Evolutionary conservation across 164 flowering plant genomes (phyloP), one percentile per base, ranked within the genome.

Genomic region (Platanus orientalis): DNA sequence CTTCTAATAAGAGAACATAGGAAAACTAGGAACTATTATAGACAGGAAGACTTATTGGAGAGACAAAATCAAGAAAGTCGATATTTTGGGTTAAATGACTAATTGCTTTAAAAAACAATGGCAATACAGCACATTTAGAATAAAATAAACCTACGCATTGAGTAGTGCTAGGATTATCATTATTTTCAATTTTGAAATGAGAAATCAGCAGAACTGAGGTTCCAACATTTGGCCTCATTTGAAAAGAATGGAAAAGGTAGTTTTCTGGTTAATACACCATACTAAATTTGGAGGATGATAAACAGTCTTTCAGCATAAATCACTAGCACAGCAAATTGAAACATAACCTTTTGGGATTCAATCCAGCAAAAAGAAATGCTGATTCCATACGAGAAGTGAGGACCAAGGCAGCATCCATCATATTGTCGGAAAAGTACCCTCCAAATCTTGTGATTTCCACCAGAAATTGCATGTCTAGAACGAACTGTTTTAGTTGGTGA

Each of bases 401-500:
- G 67, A 51, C 65, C 53, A 54, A 11, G 16, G 76, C 73, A 14
- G 72, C 51, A 39, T 72, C 57, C 34, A 57, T 24, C 45, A 76
- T 34, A 23, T 73, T 55, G 13, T 76, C 61, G 13, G 87, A 79
- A 34, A 81, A 73, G 70, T 70, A 87, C 34, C 80, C 85, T 54
- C 82, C 87, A 60, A 48, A 50, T 62, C 69, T 82, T 20, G 79
- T 69, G 7, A 81, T 67, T 68, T 83, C 85, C 59, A 71, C 76
- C 60, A 84, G 76, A 67, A 86, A 86, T 57, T 82, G 80, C 53
- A 79, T 50, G 51, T 84, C 87, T 63, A 86, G 21, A 52, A 76
- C 58, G 64, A 84, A 75, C 92, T 84, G 80, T 68, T 42, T n/a
- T 17, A 57, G 19, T 29, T 26, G 51, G 13, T 24, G 7, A 40